phyloP scores from a whole-genome alignment of 345 rosid genomes.

The Camelina hispida region DNA sequence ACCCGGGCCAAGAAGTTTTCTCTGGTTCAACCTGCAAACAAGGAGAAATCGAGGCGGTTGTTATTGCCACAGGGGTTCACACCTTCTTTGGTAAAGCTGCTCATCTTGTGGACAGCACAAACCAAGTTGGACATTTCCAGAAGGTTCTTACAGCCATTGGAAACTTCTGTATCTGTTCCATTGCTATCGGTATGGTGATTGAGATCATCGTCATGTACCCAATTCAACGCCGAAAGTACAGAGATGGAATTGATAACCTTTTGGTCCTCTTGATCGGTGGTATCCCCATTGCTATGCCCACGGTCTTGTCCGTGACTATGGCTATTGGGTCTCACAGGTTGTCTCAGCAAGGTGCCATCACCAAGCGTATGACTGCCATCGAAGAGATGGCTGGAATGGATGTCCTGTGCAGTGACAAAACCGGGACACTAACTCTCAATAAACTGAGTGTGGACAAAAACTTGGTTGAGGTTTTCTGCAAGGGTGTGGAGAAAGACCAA shows the following conservation, averaged over 20 bases:
- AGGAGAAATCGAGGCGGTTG: constrained; percentile 91
- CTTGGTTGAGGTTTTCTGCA: constrained; percentile 79
- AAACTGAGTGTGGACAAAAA: constrained; percentile 74
- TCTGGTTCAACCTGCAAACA: constrained; percentile 94
- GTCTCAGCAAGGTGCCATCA: constrained; percentile 89
- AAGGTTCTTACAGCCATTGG: constrained; percentile 91
- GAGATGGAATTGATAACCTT: constrained; percentile 84
- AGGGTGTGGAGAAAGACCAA: constrained; percentile 70
- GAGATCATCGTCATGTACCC: constrained; percentile 92
- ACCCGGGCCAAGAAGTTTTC: constrained; percentile 80
- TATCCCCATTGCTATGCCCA: constrained; percentile 96
- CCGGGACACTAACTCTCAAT: constrained; percentile 86
- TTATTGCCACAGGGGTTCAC: constrained; percentile 92
- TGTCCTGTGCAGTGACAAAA: constrained; percentile 88
- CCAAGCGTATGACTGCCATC: constrained; percentile 94
- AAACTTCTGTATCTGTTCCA: constrained; percentile 90
- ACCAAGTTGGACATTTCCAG: constrained; percentile 95
- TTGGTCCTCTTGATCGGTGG: constrained; percentile 92
- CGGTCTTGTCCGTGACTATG: constrained; percentile 92
- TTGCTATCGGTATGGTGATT: constrained; percentile 75
- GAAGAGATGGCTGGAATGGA: constrained; percentile 97
- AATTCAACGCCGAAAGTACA: constrained; percentile 73
- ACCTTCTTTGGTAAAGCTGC: constrained; percentile 96
- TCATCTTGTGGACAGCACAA: constrained; percentile 82
- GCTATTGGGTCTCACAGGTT: constrained; percentile 87